Conservation (phyloP, 1,284 basidiomycete species). For the Peniophora sp. region DNA sequence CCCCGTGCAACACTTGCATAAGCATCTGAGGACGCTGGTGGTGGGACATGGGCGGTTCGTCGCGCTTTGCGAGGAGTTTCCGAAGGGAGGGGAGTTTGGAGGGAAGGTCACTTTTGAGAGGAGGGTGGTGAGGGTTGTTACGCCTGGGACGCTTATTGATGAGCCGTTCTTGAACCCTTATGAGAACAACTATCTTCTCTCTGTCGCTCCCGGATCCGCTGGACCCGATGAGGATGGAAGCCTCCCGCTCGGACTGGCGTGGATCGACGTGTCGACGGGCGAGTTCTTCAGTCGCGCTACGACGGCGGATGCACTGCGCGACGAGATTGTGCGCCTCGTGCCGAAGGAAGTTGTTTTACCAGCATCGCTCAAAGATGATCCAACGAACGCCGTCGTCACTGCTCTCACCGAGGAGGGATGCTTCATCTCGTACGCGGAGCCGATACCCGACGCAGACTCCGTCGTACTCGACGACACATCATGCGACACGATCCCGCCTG, state of each 20-base stretch:
- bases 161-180: constrained; percentile 79
- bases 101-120: constrained; percentile 57
- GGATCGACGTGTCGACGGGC: constrained; percentile 94
- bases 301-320: constrained; percentile 51
- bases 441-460: constrained; percentile 4
- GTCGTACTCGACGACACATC: background rate
- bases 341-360: constrained; percentile 81
- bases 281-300: constrained; percentile 79
- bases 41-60: constrained; percentile 78
- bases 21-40: constrained; percentile 80
- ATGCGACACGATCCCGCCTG: background rate
- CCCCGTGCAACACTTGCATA: constrained; percentile 79
- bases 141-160: constrained; percentile 88
- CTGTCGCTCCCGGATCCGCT: constrained; percentile 35
- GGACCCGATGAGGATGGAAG: constrained; percentile 3
- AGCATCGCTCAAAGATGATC: constrained; percentile 27
- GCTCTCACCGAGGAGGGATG: constrained; percentile 43
- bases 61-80: constrained; percentile 89
- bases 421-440: constrained; percentile 38
- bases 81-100: constrained; percentile 31
- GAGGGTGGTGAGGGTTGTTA: constrained; percentile 79
- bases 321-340: constrained; percentile 77
- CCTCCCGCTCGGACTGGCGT: constrained; percentile 58
- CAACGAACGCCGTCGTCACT: constrained; percentile 35
- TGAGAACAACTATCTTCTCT: constrained; percentile 85